These are phyloP conservation scores for Cladosporium sp. DNA, from an alignment of 2,329 filamentous ascomycete species.

Conservation along the genomic window DNA sequence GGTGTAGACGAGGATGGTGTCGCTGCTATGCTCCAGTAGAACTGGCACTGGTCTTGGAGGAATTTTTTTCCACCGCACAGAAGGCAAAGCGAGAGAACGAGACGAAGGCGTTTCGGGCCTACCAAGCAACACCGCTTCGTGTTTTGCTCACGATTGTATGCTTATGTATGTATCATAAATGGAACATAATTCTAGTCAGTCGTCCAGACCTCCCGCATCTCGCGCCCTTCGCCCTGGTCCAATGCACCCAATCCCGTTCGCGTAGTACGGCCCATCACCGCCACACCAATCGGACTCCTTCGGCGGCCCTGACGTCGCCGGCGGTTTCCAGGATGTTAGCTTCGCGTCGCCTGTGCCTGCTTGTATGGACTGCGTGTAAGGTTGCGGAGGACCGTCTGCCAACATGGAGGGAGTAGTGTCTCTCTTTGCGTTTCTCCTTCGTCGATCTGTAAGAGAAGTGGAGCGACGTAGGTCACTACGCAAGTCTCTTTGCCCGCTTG, in stretches of 20 bases:
- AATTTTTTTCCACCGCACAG: no score
- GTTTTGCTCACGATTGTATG: neutral
- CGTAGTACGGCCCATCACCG: neutral
- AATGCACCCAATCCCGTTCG: neutral
- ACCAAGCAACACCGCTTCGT: neutral
- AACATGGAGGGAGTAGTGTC: neutral
- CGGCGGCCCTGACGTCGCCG: neutral
- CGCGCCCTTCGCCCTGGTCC: neutral
- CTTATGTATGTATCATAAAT: constrained; percentile 1
- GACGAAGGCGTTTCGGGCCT: neutral
- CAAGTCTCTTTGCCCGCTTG: neutral
- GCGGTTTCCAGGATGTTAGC: neutral
- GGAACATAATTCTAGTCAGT: neutral
- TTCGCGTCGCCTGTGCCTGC: neutral
- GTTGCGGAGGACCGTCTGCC: neutral
- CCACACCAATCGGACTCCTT: neutral
- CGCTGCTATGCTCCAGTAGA: constrained; percentile 30
- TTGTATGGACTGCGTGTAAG: neutral
- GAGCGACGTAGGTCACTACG: neutral
- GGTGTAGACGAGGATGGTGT: constrained; percentile 39
- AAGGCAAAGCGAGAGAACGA: neutral
- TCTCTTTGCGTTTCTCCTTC: neutral
- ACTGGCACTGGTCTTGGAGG: neutral
- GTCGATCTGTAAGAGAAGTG: neutral
- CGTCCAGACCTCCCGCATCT: neutral